Conservation (phyloP, 345 rosid species). For the Moringa oleifera region DNA sequence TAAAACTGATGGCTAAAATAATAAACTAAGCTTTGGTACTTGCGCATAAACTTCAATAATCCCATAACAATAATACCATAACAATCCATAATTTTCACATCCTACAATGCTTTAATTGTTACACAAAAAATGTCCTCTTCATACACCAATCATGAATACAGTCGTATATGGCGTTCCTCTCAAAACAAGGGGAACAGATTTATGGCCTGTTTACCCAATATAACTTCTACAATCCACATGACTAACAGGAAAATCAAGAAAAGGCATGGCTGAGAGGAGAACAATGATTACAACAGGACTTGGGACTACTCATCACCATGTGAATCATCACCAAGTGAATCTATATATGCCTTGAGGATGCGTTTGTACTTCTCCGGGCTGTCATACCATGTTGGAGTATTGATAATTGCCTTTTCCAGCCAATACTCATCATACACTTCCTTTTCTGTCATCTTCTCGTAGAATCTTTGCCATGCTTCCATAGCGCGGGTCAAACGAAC, state of each 20-base stretch:
- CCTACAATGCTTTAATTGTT: neutral
- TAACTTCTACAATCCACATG: neutral
- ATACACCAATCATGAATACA: too few species aligned
- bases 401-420: constrained; percentile 64
- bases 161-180: too few species aligned
- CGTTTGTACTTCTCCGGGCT: constrained; percentile 55
- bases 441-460: constrained; percentile 21
- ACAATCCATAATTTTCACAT: too few species aligned
- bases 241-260: neutral
- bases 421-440: constrained; percentile 39
- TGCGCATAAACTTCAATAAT: too few species aligned
- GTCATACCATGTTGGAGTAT: constrained; percentile 66
- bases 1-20: too few species aligned
- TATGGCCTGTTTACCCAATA: neutral
- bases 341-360: constrained; percentile 19
- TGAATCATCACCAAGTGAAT: constrained; percentile 10
- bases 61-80: too few species aligned
- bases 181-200: too few species aligned
- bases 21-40: too few species aligned
- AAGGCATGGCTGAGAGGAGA: too few species aligned
- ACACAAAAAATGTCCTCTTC: neutral
- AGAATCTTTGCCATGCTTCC: constrained; percentile 37
- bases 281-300: neutral
- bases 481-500: constrained; percentile 52
- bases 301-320: constrained; percentile 2